Conservation (phyloP, 257 asterid genomes). For the Lycium barbarum region DNA sequence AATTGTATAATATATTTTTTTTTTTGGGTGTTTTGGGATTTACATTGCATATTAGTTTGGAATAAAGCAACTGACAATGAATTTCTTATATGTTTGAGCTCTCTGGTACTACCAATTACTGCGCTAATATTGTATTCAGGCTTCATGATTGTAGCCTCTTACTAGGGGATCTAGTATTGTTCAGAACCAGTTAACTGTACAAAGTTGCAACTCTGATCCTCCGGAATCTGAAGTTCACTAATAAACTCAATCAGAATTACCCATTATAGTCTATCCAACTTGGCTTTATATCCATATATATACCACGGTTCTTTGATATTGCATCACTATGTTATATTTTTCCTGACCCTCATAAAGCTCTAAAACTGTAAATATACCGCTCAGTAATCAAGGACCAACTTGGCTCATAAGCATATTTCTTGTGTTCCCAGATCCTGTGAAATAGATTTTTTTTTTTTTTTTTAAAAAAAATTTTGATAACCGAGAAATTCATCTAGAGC, state of each 20-base stretch:
- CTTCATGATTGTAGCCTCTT: not conserved
- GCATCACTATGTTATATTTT: not conserved
- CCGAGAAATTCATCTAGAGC: too few species aligned
- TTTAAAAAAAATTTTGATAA: too few species aligned
- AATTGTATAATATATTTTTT: too few species aligned
- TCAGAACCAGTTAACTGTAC: not conserved
- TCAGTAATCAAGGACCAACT: not conserved
- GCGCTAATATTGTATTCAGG: not conserved
- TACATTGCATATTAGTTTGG: too few species aligned
- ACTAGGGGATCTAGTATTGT: not conserved
- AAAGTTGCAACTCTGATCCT: constrained; percentile 16
- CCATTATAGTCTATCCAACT: not conserved
- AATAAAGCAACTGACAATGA: too few species aligned
- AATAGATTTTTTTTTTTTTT: not conserved
- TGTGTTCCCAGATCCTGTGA: not conserved
- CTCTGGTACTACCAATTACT: not conserved
- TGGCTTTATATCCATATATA: not conserved
- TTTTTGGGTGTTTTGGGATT: too few species aligned
- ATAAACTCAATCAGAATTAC: not conserved
- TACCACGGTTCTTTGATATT: not conserved
- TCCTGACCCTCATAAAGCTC: not conserved
- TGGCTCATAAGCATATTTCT: constrained; percentile 13
- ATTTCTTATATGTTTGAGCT: not conserved
- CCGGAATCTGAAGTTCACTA: not conserved
- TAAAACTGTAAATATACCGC: not conserved